Evolutionary conservation across 1,284 basidiomycete species (phyloP), one percentile per base, ranked within the genome.

Genomic region (Meira nashicola): DNA sequence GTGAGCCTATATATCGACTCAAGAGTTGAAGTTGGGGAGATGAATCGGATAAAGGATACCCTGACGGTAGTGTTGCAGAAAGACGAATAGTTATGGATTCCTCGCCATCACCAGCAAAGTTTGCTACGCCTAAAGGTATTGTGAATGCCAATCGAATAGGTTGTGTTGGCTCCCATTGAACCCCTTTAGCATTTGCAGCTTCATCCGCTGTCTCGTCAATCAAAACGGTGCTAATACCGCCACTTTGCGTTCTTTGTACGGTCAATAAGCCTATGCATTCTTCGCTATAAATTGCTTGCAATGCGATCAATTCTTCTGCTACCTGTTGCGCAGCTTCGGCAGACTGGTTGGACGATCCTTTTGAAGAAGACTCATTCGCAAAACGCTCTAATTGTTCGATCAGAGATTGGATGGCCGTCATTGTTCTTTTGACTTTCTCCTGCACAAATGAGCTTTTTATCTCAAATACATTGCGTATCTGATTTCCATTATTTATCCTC

Each of bases 11-110:
- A 46, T 73, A 78, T 17, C 66, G 62, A 39, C 62, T 70, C 14
- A 74, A 58, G 14, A 77, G 63, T 59, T 77, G 76, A 23, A 76
- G 54, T 46, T 71, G 73, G 14, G 76, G 76, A n/a, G 73, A 64
- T 1, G 43, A 33, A 12, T 28, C 44, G 11, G 56, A 58, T 19
- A 55, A 39, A 10, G 75, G 75, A 44, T 77, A 77, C 39, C 59
- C 60, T 2, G 69, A 59, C 6, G 74, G 72, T 5, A 77, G 51
- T 0, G 72, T 68, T 37, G 67, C 61, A 1, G 73, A 66, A 39
- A 77, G 62, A 28, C 68, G 67, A 46, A 73, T 55, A 10, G 66
- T 14, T 8, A 17, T 15, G 5, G 33, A n/a, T 39, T 49, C 37
- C 50, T 56, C 17, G 51, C 46, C n/a, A 49, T 51, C 9, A 10